Base-by-base conservation (phyloP, 768 basidiomycete species). In the Russula emetica region DNA sequence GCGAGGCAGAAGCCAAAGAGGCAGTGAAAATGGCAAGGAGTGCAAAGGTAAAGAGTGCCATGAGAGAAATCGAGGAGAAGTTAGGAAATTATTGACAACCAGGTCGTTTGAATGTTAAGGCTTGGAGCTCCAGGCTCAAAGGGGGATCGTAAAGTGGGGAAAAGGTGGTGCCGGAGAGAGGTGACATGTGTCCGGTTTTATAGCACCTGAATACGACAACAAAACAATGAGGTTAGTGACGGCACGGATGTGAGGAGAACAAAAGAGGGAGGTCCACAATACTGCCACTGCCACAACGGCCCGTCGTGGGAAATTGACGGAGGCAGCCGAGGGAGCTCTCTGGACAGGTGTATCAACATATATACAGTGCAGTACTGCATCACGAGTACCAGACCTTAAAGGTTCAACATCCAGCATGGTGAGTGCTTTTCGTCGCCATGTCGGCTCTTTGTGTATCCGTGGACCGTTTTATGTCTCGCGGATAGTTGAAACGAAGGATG, bases 351-450 rank as follows among this genome's bases (percentile, higher is more conserved):
- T 11, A 45, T 67, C 47, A 26, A 26, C 66, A 54, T 44, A 67
- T 65, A 59, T 44, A 67, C 66, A 59, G 38, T 38, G 38, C 38
- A 36, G 38, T 61, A 63, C 63, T 53, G 55, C 10, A 52, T 24
- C 30, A 44, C 55, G 1, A 57, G 20, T 32, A 32, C 20, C n/a
- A 45, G 20, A 42, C 28, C 10, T 30, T 11, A 57, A 57, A 32
- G 56, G n/a, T 22, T 45, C 13, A 63, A 59, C 62, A 64, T 71
- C 62, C 71, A 75, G 69, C 67, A 76, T 76, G 75, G 75, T 76
- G 70, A 76, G 75, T 70, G 62, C 38, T 50, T 55, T 60, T 40
- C 54, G 24, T 60, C 56, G 44, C 52, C 20, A 61, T 22, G 38
- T 42, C 16, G 9, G n/a, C 40, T 55, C 47, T 45, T 55, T 20